phyloP scores from a whole-genome alignment of 805 yeast species.

The Ogataea pilisensis region DNA sequence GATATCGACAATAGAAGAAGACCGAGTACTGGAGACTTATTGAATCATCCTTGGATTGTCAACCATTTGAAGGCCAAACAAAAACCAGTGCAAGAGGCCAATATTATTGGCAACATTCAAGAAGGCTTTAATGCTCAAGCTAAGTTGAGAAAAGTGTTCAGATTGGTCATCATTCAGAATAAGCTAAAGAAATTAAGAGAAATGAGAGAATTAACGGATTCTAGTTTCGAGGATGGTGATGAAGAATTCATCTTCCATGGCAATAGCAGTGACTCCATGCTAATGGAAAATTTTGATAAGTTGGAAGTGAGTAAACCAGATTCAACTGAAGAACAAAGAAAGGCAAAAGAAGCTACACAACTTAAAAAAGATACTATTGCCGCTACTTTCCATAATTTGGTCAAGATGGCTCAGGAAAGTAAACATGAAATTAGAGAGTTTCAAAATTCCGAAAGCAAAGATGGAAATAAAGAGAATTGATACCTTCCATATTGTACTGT shows the following conservation, averaged over 20 bases:
- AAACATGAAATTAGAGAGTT: slow-evolving; percentile 27
- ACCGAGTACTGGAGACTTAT: slow-evolving; percentile 61
- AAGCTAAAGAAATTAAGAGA: slow-evolving; percentile 68
- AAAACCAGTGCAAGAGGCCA: slow-evolving; percentile 34
- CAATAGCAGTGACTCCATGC: slow-evolving; percentile 38
- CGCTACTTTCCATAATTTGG: slow-evolving; percentile 29
- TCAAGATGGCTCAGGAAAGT: slow-evolving; percentile 29
- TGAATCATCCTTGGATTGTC: slow-evolving; percentile 74
- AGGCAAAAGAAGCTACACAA: slow-evolving; percentile 4
- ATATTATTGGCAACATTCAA: slow-evolving; percentile 77
- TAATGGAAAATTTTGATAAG: slow-evolving; percentile 30
- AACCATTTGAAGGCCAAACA: slow-evolving; percentile 30
- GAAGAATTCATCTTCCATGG: slow-evolving; percentile 31
- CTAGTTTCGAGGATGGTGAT: slow-evolving; percentile 28
- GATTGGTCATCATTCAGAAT: slow-evolving; percentile 76
- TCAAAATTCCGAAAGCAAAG: slow-evolving; percentile 26
- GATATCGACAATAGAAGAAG: slow-evolving; percentile 64
- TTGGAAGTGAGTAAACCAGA: slow-evolving; percentile 6
- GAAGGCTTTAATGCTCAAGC: slow-evolving; percentile 79
- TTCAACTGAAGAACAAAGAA: background rate
- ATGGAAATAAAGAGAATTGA: background rate
- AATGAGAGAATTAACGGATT: slow-evolving; percentile 52
- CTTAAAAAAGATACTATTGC: slow-evolving; percentile 26
- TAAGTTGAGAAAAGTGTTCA: slow-evolving; percentile 82
- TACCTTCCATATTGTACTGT: too few relatives aligned